Evolutionary conservation across 352 stramenopile species (phyloP).

Genomic region (Pythium brassicae): DNA sequence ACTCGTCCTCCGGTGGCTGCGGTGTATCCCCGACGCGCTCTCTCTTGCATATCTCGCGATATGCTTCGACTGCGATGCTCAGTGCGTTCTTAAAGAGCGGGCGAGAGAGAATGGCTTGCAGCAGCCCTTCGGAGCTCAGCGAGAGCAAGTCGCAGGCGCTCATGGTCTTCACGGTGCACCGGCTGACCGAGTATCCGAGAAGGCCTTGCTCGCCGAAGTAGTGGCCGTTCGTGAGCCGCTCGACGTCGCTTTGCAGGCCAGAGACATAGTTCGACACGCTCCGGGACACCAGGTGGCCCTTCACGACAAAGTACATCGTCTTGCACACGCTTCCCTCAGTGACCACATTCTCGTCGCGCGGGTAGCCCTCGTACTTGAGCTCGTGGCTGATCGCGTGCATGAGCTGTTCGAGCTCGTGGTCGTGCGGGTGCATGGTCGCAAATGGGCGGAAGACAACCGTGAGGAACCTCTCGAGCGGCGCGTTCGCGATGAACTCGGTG

Average conservation of each 20-base stretch:
- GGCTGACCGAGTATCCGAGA: conserved; percentile 44
- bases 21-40: not conserved
- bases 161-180: conserved; percentile 11
- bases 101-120: conserved; percentile 31
- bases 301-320: conserved; percentile 71
- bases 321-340: conserved; percentile 55
- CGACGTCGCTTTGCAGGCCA: not conserved
- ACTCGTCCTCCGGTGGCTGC: conserved; percentile 26
- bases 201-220: conserved; percentile 57
- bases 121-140: conserved; percentile 8
- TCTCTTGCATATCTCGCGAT: conserved; percentile 33
- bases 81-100: conserved; percentile 31
- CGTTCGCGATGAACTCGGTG: conserved; percentile 37
- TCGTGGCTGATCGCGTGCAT: conserved; percentile 12
- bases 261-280: conserved; percentile 1
- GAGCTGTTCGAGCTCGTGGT: conserved; percentile 19
- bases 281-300: conserved; percentile 29
- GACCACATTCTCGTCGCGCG: conserved; percentile 54
- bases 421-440: conserved; percentile 7
- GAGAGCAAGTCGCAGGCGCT: conserved; percentile 14
- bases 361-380: conserved; percentile 58
- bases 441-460: conserved; percentile 45
- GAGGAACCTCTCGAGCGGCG: conserved; percentile 32
- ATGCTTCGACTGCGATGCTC: conserved; percentile 39
- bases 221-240: conserved; percentile 27